Conservation (phyloP, 1,284 basidiomycete species). For the Amylostereum chailletii region DNA sequence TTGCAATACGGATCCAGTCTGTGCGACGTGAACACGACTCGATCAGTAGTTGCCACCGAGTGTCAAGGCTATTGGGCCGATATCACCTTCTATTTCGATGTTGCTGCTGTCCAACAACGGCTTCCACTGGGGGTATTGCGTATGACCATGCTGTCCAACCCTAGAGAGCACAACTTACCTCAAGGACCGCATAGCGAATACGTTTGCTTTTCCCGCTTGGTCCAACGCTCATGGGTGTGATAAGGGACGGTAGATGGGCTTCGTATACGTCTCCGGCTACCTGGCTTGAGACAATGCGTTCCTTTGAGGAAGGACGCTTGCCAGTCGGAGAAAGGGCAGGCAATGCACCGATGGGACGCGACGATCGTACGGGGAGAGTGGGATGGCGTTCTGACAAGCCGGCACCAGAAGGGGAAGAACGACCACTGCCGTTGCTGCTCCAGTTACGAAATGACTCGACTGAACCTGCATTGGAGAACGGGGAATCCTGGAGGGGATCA, state of each 20-base stretch:
- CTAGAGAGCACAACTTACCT: constrained; percentile 38
- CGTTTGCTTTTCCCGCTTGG: constrained; percentile 59
- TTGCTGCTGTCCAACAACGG: constrained; percentile 85
- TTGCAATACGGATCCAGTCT: constrained; percentile 88
- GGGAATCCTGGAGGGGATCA: constrained; percentile 73
- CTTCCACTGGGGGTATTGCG: constrained; percentile 51
- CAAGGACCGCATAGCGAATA: constrained; percentile 73
- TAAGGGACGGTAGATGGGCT: constrained; percentile 60
- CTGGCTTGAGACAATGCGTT: constrained; percentile 39
- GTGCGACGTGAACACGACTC: constrained; percentile 10
- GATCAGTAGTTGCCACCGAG: not conserved
- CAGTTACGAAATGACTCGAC: constrained; percentile 70
- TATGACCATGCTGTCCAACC: constrained; percentile 2
- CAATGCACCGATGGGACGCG: constrained; percentile 53
- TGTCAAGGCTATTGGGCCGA: constrained; percentile 12
- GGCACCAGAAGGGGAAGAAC: constrained; percentile 33
- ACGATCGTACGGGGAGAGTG: constrained; percentile 61
- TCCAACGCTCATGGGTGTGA: constrained; percentile 64
- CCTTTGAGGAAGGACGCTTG: constrained; percentile 11
- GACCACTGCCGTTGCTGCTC: constrained; percentile 43
- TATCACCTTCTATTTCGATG: constrained; percentile 64
- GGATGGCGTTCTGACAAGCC: constrained; percentile 26
- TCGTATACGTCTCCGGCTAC: constrained; percentile 57
- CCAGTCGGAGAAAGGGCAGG: constrained; percentile 26
- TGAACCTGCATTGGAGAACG: constrained; percentile 66